These are phyloP conservation scores for Ananas comosus DNA, from an alignment of 176 grass and related monocot genomes.

Conservation along the genomic window DNA sequence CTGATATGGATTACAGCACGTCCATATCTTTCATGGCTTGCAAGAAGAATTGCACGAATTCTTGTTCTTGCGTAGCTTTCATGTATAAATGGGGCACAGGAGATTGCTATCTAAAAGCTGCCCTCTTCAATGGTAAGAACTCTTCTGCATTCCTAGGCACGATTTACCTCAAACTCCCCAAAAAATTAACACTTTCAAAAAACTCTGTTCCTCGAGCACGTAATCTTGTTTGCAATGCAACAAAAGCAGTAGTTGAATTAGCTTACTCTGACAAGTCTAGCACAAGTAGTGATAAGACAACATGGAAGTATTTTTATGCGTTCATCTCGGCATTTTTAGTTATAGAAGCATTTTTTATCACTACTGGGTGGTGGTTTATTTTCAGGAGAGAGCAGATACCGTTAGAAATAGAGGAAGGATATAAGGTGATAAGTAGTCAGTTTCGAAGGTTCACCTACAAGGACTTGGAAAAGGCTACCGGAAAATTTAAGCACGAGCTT, in stretches of 20 bases:
- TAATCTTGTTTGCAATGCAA: constrained; percentile 31
- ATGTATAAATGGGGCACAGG: constrained; percentile 18
- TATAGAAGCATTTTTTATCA: constrained; percentile 38
- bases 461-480: constrained; percentile 46
- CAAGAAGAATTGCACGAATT: constrained; percentile 24
- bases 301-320: constrained; percentile 37
- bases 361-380: constrained; percentile 56
- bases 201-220: not conserved
- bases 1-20: constrained; percentile 30
- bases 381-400: constrained; percentile 36
- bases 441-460: constrained; percentile 53
- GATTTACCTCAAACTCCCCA: constrained; percentile 23
- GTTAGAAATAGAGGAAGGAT: constrained; percentile 46
- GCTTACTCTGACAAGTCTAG: constrained; percentile 37
- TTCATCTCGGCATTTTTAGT: constrained; percentile 39
- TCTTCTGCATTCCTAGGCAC: not conserved
- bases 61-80: constrained; percentile 37
- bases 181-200: not conserved
- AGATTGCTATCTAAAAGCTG: constrained; percentile 25
- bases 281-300: constrained; percentile 17
- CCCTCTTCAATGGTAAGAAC: constrained; percentile 29
- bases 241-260: constrained; percentile 25
- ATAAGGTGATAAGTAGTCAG: constrained; percentile 46
- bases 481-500: constrained; percentile 67
- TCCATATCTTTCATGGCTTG: constrained; percentile 31